Percentiles rank a stretch among this genome's conserved stretches.
These are phyloP conservation scores for Aspergillus funiculosus DNA, from an alignment of 495 filamentous ascomycete species.

Conservation along the genomic window DNA sequence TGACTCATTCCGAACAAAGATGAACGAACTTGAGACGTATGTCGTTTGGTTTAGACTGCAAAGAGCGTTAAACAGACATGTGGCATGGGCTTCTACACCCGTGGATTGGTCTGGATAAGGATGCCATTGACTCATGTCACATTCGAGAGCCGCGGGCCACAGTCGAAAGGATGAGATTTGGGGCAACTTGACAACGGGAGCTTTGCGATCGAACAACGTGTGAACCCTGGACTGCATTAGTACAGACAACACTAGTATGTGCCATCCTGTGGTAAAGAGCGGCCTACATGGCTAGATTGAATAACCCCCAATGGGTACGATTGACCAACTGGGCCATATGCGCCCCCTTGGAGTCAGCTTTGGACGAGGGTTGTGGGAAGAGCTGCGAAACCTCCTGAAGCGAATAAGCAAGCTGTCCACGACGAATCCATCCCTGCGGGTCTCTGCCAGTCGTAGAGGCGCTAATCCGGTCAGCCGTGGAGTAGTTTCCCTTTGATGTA, in stretches of 20 bases:
- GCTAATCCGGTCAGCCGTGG: constrained; percentile 14
- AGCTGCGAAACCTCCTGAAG: constrained; percentile 18
- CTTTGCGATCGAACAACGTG: constrained; percentile 22
- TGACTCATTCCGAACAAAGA: constrained; percentile 15
- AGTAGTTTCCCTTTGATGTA: neutral
- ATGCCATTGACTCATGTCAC: constrained; percentile 23
- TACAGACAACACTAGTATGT: neutral
- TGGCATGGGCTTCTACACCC: constrained; percentile 18
- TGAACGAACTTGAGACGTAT: constrained; percentile 20
- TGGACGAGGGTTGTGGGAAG: constrained; percentile 3
- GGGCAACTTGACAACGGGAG: constrained; percentile 15
- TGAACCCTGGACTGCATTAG: constrained; percentile 22
- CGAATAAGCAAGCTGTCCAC: constrained; percentile 23
- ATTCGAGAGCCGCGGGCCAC: constrained; percentile 10
- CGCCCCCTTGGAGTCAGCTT: constrained; percentile 16
- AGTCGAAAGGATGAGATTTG: constrained; percentile 3
- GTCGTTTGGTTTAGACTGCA: constrained; percentile 20
- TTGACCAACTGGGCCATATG: constrained; percentile 17
- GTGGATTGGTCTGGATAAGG: constrained; percentile 25
- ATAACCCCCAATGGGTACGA: constrained; percentile 30
- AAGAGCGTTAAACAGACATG: constrained; percentile 25
- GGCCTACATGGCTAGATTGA: constrained; percentile 31
- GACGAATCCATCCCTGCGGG: constrained; percentile 28
- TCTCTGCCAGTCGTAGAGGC: constrained; percentile 31
- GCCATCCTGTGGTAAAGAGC: neutral